These are phyloP conservation scores for Colletotrichum tofieldiae DNA, from an alignment of 2,329 filamentous ascomycete genomes.

Conservation along the genomic window DNA sequence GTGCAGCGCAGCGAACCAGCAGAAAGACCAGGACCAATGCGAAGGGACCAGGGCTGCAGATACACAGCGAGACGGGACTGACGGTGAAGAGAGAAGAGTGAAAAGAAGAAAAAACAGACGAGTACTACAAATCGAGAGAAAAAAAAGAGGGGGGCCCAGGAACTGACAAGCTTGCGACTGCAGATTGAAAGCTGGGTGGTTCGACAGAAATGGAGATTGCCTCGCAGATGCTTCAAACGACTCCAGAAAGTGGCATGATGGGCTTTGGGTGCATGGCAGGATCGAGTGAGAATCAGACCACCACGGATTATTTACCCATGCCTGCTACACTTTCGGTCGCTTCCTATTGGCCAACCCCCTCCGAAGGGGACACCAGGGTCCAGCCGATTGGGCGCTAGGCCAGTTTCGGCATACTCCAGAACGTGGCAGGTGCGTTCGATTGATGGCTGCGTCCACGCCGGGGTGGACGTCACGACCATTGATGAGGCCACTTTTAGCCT, in stretches of 20 bases:
- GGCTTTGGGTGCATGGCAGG: conserved; percentile 39
- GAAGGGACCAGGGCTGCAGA: conserved; percentile 24
- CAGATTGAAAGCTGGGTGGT: conserved; percentile 37
- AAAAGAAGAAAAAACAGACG: conserved; percentile 23
- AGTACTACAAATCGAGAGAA: conserved; percentile 3
- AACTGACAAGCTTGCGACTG: conserved; percentile 39
- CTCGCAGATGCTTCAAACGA: conserved; percentile 41
- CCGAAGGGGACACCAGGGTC: conserved; percentile 33
- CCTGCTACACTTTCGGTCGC: conserved; percentile 26
- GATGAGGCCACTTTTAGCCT: conserved; percentile 39
- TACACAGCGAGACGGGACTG: conserved; percentile 22
- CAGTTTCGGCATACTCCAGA: conserved; percentile 29
- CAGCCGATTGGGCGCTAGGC: conserved; percentile 28
- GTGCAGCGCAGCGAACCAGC: conserved; percentile 33
- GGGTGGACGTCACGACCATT: conserved; percentile 26
- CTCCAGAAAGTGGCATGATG: conserved; percentile 43
- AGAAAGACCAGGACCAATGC: conserved; percentile 11
- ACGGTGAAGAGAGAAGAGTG: conserved; percentile 35
- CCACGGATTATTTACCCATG: conserved; percentile 42
- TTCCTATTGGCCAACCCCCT: conserved; percentile 31
- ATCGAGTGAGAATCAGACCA: conserved; percentile 44
- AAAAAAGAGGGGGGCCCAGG: conserved; percentile 26
- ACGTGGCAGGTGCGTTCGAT: conserved; percentile 41
- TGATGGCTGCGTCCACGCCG: conserved; percentile 22
- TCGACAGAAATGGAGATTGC: conserved; percentile 42